Evolutionary conservation across 306 rosid genomes (phyloP), one percentile per base, ranked within the genome.

Genomic region (Macrotyloma uniflorum): DNA sequence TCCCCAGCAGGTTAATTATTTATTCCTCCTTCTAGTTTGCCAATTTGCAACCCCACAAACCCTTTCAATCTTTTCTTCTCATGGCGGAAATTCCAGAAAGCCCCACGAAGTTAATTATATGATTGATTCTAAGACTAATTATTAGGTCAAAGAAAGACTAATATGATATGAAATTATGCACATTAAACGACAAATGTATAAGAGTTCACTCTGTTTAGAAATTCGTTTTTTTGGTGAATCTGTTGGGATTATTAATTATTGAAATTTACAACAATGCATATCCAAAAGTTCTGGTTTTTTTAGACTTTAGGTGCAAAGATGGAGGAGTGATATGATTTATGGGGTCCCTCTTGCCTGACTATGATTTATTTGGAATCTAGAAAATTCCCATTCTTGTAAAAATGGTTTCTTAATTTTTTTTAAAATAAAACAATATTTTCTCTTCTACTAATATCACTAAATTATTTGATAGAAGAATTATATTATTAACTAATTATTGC

Each of bases 281-380:
- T 66, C 49, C 43, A 20, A 82, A 54, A 68, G 83, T 42, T 45
- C 42, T 38, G 57, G 23, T 65, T 22, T 23, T 22, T 23, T 72
- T 5, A 67, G 54, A 14, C 71, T 81, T 71, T 55, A 70, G 72
- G 73, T 53, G 50, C 69, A 54, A 50, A 70, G 78, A 51, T 75
- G 32, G 6, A 16, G 20, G 67, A 64, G 61, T 75, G 82, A 43
- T 55, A 43, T 71, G 85, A 76, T 84, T 55, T 73, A 63, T 16
- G 5, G 76, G 79, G 86, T 74, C 85, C 77, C 81, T 33, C 71
- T 4, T 35, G 70, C 58, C 73, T 47, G 32, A 14, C 65, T 51
- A 69, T 57, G 75, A 77, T 76, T 82, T 53, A 24, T 85, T 57
- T 54, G 61, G 77, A 83, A 79, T 63, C 81, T 63, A 23, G 30